Evolutionary conservation across 2,329 filamentous ascomycete genomes (phyloP).

Genomic region (Pseudofabraea citricarpa): DNA sequence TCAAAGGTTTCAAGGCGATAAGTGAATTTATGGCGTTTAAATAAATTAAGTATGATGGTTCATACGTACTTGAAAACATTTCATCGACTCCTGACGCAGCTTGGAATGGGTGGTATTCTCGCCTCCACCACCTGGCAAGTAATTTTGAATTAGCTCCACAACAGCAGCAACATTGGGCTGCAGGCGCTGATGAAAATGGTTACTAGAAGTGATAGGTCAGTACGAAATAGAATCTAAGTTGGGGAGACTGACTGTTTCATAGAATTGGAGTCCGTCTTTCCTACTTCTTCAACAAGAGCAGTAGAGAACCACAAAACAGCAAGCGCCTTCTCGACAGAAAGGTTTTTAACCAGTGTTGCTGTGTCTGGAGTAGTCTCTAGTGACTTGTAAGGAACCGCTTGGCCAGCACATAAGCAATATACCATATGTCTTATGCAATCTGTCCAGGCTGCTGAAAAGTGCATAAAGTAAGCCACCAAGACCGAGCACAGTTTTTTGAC

Average conservation of each 20-base stretch:
- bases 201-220: constrained; percentile 18
- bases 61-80: constrained; percentile 51
- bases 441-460: constrained; percentile 64
- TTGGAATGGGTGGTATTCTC: no score
- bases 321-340: constrained; percentile 47
- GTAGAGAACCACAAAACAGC: constrained; percentile 61
- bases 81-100: constrained; percentile 50
- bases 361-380: constrained; percentile 39
- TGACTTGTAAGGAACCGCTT: constrained; percentile 41
- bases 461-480: constrained; percentile 69
- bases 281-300: constrained; percentile 60
- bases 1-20: no score
- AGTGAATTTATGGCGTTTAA: no score
- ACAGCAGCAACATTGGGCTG: constrained; percentile 45
- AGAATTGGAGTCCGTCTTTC: constrained; percentile 60
- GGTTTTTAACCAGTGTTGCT: constrained; percentile 37
- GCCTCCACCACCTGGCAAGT: no score
- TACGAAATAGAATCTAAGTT: constrained; percentile 2
- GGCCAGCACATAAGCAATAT: constrained; percentile 48
- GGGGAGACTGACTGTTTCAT: constrained; percentile 42
- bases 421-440: constrained; percentile 60
- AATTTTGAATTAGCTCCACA: constrained; percentile 40
- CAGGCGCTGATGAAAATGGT: constrained; percentile 46
- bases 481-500: constrained; percentile 73
- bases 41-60: no score